Evolutionary conservation across 2,329 filamentous ascomycete genomes (phyloP).

Genomic region (Alternaria sp.): DNA sequence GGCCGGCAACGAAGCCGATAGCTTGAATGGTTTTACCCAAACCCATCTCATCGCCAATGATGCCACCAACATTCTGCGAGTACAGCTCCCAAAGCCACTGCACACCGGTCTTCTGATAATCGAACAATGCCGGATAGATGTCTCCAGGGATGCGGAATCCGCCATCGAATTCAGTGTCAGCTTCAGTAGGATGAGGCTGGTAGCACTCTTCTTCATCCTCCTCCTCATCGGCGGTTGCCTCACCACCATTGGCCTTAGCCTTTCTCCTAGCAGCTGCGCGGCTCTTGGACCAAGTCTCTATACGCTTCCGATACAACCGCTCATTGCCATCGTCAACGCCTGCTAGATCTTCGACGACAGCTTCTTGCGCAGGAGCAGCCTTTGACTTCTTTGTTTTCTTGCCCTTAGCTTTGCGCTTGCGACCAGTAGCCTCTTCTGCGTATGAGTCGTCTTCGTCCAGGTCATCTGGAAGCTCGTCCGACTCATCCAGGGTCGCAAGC

Average conservation of each 20-base stretch:
- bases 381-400: slow-evolving; percentile 37
- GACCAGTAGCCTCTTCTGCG: slow-evolving; percentile 45
- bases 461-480: slow-evolving; percentile 44
- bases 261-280: slow-evolving; percentile 65
- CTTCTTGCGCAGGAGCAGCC: slow-evolving; percentile 24
- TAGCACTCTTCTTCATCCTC: slow-evolving; percentile 72
- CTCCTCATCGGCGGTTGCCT: slow-evolving; percentile 37
- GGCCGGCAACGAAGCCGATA: slow-evolving; percentile 82
- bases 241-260: slow-evolving; percentile 45
- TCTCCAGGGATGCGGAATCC: slow-evolving; percentile 86
- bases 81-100: slow-evolving; percentile 96
- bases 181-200: slow-evolving; percentile 81
- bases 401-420: slow-evolving; percentile 46
- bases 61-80: slow-evolving; percentile 87
- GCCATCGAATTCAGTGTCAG: slow-evolving; percentile 77
- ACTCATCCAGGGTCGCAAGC: slow-evolving; percentile 48
- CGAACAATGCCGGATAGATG: slow-evolving; percentile 89
- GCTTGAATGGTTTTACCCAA: slow-evolving; percentile 91
- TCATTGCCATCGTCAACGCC: slow-evolving; percentile 90
- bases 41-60: slow-evolving; percentile 98
- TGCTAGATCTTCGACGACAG: slow-evolving; percentile 60
- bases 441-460: slow-evolving; percentile 48
- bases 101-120: slow-evolving; percentile 96
- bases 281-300: slow-evolving; percentile 75
- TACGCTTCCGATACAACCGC: slow-evolving; percentile 73